Conservation (phyloP, 495 filamentous ascomycete genomes). For the Lichina pygmaea region DNA sequence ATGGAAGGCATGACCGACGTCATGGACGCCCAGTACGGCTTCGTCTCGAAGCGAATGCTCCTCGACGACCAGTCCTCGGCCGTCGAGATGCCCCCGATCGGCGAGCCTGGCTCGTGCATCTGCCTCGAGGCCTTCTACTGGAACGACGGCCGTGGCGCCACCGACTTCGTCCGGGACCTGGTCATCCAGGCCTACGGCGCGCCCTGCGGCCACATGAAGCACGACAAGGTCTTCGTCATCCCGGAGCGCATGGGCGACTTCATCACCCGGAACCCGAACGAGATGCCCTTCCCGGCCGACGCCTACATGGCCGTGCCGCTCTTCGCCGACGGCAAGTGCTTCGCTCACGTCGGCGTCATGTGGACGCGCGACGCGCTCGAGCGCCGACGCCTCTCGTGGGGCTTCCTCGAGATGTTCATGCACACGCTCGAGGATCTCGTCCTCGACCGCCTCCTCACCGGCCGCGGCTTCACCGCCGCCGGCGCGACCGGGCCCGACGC, state of each 20-base stretch:
- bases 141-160: conserved; percentile 30
- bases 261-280: conserved; percentile 30
- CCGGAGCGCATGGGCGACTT: conserved; percentile 32
- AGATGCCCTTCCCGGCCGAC: conserved; percentile 31
- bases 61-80: conserved; percentile 27
- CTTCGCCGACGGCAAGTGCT: conserved; percentile 39
- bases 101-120: conserved; percentile 30
- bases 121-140: conserved; percentile 44
- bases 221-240: conserved; percentile 49
- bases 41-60: conserved; percentile 39
- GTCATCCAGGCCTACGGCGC: conserved; percentile 37
- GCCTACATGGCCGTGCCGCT: conserved; percentile 50
- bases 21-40: conserved; percentile 39
- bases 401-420: conserved; percentile 42
- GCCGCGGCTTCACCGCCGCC: conserved; percentile 13
- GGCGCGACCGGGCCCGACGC: conserved; percentile 1
- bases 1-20: conserved; percentile 40
- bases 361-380: conserved; percentile 38
- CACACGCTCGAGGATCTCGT: conserved; percentile 56
- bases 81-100: conserved; percentile 29
- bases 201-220: conserved; percentile 41
- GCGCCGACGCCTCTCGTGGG: conserved; percentile 33
- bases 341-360: conserved; percentile 51
- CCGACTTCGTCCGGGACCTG: conserved; percentile 27
- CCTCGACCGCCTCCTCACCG: conserved; percentile 27